Evolutionary conservation across 2,329 filamentous ascomycete genomes (phyloP).

Genomic region (Nemania sp.): DNA sequence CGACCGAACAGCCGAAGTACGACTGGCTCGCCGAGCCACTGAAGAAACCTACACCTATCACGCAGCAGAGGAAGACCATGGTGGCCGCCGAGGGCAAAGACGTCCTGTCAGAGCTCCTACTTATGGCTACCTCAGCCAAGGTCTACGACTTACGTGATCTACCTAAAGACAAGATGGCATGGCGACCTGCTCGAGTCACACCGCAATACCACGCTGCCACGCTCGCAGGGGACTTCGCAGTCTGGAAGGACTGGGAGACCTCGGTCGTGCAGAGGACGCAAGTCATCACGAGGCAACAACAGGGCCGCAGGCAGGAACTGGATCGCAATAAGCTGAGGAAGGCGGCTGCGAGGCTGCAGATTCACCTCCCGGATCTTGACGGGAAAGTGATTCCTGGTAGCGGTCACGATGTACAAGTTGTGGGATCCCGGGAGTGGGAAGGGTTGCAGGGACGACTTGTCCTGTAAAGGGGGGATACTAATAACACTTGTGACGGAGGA

Average conservation of each 20-base stretch:
- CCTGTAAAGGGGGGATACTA: conserved; percentile 6
- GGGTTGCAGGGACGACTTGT: conserved; percentile 52
- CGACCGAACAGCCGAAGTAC: conserved; percentile 58
- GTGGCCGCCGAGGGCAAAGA: conserved; percentile 66
- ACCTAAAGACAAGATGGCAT: conserved; percentile 64
- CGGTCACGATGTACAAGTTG: conserved; percentile 53
- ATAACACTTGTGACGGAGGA: conserved; percentile 3
- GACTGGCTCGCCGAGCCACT: conserved; percentile 70
- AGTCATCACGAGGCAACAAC: conserved; percentile 37
- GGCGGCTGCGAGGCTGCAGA: conserved; percentile 54
- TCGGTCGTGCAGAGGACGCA: conserved; percentile 58
- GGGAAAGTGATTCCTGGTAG: conserved; percentile 49
- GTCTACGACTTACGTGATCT: conserved; percentile 63
- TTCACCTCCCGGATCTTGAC: conserved; percentile 52
- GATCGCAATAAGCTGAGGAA: conserved; percentile 40
- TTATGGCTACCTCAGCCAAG: conserved; percentile 59
- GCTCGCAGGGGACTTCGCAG: conserved; percentile 67
- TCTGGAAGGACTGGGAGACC: conserved; percentile 63
- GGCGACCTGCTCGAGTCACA: conserved; percentile 67
- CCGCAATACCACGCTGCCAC: conserved; percentile 69
- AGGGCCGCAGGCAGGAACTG: conserved; percentile 28
- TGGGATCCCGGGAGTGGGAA: conserved; percentile 61
- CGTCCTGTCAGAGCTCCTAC: conserved; percentile 66
- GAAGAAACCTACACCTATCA: conserved; percentile 52
- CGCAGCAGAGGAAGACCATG: conserved; percentile 62